Conservation (phyloP, 1,139 yeast genomes). For the Eremothecium cymbalariae region DNA sequence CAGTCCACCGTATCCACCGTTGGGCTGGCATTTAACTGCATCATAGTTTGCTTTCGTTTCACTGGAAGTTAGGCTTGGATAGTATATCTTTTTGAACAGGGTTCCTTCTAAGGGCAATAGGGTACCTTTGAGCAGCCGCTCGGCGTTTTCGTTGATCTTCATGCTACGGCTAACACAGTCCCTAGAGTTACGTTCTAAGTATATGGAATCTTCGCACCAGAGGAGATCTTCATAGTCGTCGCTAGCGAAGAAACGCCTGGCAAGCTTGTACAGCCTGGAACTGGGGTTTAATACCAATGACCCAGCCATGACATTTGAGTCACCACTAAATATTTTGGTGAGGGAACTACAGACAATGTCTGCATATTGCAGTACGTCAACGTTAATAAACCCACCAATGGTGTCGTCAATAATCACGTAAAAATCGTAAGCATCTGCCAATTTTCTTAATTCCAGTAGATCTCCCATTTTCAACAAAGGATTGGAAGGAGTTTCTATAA, state of each 20-base stretch:
- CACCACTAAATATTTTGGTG: constrained; percentile 91
- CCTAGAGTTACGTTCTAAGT: constrained; percentile 85
- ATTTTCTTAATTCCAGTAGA: constrained; percentile 48
- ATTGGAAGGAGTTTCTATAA: constrained; percentile 91
- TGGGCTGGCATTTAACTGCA: constrained; percentile 45
- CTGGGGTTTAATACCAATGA: constrained; percentile 69
- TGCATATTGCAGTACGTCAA: constrained; percentile 71
- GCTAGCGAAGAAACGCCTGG: constrained; percentile 47
- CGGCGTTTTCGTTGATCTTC: constrained; percentile 61
- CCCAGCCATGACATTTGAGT: constrained; percentile 94
- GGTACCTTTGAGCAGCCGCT: constrained; percentile 40
- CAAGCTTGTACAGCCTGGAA: constrained; percentile 43
- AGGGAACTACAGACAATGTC: constrained; percentile 83
- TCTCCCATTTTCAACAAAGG: constrained; percentile 83
- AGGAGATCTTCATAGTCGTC: constrained; percentile 54
- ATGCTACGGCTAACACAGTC: constrained; percentile 68
- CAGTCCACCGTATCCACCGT: constrained; percentile 92
- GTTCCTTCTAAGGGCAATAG: constrained; percentile 37
- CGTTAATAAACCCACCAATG: constrained; percentile 80
- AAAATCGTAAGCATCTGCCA: constrained; percentile 65
- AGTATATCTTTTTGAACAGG: constrained; percentile 54
- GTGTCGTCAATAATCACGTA: constrained; percentile 88
- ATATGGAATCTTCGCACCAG: constrained; percentile 93
- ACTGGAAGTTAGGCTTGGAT: constrained; percentile 49
- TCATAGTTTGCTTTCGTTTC: constrained; percentile 62